Evolutionary conservation across 1,284 basidiomycete genomes (phyloP).

Genomic region (Chalciporus sp.): DNA sequence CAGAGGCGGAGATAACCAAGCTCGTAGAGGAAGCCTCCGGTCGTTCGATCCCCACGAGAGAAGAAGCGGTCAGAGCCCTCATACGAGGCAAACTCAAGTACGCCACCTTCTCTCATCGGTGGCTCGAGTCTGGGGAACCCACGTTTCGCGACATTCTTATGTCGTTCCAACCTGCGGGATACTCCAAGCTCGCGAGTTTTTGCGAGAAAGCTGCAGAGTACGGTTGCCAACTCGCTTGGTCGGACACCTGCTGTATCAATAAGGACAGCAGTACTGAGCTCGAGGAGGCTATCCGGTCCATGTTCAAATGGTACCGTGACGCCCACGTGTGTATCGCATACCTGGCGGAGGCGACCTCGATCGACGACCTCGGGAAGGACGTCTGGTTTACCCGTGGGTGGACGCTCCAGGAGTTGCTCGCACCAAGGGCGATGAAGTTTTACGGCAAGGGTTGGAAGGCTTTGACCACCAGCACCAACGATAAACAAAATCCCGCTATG

Average conservation of each 20-base stretch:
- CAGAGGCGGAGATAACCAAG: slow-evolving; percentile 28
- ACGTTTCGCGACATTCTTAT: slow-evolving; percentile 52
- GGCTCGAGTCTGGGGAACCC: slow-evolving; percentile 65
- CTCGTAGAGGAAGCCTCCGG: slow-evolving; percentile 37
- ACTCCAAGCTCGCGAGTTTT: slow-evolving; percentile 26
- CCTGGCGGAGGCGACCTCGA: slow-evolving; percentile 10
- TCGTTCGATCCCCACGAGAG: slow-evolving; percentile 43
- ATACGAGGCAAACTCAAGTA: slow-evolving; percentile 55
- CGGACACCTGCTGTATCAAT: slow-evolving; percentile 27
- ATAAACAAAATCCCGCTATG: slow-evolving; percentile 29
- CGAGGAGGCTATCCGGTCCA: slow-evolving; percentile 26
- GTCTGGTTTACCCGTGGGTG: background rate
- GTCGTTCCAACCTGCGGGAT: slow-evolving; percentile 33
- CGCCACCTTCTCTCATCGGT: slow-evolving; percentile 57
- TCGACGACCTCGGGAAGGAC: too few relatives aligned
- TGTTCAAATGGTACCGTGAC: slow-evolving; percentile 25
- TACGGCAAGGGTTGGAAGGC: slow-evolving; percentile 30
- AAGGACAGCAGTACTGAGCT: slow-evolving; percentile 25
- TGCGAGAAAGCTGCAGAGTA: slow-evolving; percentile 12
- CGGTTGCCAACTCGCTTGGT: slow-evolving; percentile 23
- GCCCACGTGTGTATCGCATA: slow-evolving; percentile 22
- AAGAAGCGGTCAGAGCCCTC: slow-evolving; percentile 29
- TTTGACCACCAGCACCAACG: slow-evolving; percentile 25
- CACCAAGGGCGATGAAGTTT: slow-evolving; percentile 33
- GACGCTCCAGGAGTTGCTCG: slow-evolving; percentile 24